A percentile compares a stretch with the other conserved stretches of the same genome.
phyloP scores from a whole-genome alignment of 2,329 filamentous ascomycete species.

The Venturia aucupariae region DNA sequence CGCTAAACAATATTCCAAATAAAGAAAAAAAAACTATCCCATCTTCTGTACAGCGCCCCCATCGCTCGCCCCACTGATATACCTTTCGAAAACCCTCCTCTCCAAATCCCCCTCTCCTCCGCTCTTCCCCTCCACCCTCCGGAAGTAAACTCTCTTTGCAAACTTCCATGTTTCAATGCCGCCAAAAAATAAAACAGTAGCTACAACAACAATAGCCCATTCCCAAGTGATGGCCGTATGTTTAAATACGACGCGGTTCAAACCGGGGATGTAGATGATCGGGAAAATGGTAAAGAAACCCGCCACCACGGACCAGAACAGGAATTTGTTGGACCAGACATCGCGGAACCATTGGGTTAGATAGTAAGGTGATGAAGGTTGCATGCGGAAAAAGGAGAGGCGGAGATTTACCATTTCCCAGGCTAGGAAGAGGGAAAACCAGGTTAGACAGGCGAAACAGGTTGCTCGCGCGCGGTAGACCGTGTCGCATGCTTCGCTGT shows the following conservation, averaged over 20 bases:
- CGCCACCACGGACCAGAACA: slow-evolving; percentile 34
- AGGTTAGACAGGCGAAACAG: slow-evolving; percentile 64
- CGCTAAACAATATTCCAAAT: no score
- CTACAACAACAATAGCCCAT: slow-evolving; percentile 40
- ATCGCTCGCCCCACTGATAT: slow-evolving; percentile 7
- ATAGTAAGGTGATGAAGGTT: slow-evolving; percentile 31
- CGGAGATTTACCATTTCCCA: slow-evolving; percentile 71
- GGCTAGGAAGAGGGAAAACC: slow-evolving; percentile 67
- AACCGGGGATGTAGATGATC: slow-evolving; percentile 37
- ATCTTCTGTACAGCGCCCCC: background rate
- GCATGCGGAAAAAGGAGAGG: slow-evolving; percentile 56
- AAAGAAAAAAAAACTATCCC: background rate
- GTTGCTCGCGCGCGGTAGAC: slow-evolving; percentile 66
- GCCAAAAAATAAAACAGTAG: slow-evolving; percentile 51
- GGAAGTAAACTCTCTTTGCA: slow-evolving; percentile 44
- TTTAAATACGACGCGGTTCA: slow-evolving; percentile 39
- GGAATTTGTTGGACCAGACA: slow-evolving; percentile 50
- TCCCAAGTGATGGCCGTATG: slow-evolving; percentile 36
- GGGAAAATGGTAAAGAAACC: slow-evolving; percentile 35
- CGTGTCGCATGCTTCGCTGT: slow-evolving; percentile 45
- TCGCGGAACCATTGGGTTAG: slow-evolving; percentile 56
- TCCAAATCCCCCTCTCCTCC: background rate
- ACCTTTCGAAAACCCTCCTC: slow-evolving; percentile 5
- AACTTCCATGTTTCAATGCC: slow-evolving; percentile 61
- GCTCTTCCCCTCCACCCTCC: background rate